phyloP scores from a whole-genome alignment of 2,329 filamentous ascomycete species.

The Amphichorda felina region DNA sequence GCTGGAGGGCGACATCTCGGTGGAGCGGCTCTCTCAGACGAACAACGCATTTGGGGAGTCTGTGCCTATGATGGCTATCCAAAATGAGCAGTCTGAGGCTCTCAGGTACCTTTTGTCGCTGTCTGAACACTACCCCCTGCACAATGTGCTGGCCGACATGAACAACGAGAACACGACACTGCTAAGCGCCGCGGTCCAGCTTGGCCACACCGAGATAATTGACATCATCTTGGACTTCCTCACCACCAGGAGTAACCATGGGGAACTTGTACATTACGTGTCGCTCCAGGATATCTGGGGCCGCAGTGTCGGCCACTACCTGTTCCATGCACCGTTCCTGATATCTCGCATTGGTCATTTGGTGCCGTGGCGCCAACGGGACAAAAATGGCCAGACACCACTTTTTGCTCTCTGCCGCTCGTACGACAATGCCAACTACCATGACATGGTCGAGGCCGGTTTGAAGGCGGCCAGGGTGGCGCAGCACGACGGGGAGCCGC shows the following conservation, averaged over 20 bases:
- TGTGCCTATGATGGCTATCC: conserved; percentile 75
- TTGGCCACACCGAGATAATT: conserved; percentile 64
- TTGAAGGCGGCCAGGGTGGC: conserved; percentile 60
- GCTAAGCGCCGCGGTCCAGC: conserved; percentile 80
- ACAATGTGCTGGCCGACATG: conserved; percentile 65
- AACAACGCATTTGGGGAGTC: conserved; percentile 66
- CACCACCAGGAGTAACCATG: conserved; percentile 39
- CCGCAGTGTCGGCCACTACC: conserved; percentile 85
- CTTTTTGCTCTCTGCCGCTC: conserved; percentile 90
- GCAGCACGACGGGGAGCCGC: conserved; percentile 66
- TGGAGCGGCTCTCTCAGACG: conserved; percentile 65
- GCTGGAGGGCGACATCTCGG: conserved; percentile 76
- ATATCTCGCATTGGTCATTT: conserved; percentile 66
- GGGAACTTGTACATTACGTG: conserved; percentile 55
- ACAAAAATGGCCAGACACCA: conserved; percentile 97
- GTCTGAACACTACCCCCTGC: conserved; percentile 60
- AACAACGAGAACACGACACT: conserved; percentile 87
- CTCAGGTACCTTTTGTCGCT: conserved; percentile 71
- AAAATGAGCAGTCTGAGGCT: conserved; percentile 58
- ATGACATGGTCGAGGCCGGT: conserved; percentile 74
- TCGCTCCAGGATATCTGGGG: conserved; percentile 70
- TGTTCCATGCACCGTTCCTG: conserved; percentile 80
- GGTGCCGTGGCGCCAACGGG: conserved; percentile 79
- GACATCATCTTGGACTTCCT: conserved; percentile 65
- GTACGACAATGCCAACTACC: conserved; percentile 85